phyloP scores from a whole-genome alignment of 192 early-diverging fungal species.

The Tieghemiomyces parasiticus region DNA sequence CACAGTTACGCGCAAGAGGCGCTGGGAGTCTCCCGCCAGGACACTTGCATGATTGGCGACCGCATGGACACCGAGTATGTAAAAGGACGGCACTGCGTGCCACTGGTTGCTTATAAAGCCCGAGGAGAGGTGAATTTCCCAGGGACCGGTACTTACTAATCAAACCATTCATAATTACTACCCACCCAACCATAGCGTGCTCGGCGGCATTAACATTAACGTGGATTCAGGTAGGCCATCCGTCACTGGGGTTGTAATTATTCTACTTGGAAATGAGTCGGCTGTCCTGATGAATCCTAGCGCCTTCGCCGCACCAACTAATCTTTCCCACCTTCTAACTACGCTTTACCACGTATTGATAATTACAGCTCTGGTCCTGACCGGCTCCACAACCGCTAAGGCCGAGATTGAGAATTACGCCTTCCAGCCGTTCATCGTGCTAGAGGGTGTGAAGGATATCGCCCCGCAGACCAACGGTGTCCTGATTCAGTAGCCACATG shows the following conservation, averaged over 20 bases:
- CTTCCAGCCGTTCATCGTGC: not conserved
- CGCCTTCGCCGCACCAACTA: too few relatives aligned
- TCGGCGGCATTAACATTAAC: not conserved
- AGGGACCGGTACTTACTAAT: not conserved
- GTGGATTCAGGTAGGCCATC: not conserved
- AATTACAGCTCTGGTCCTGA: not conserved
- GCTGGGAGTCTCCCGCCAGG: constrained; percentile 31
- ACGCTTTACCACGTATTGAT: not conserved
- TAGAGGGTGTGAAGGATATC: not conserved
- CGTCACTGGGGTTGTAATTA: not conserved
- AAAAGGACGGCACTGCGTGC: not conserved
- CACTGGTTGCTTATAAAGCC: constrained; percentile 11
- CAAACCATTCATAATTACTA: not conserved
- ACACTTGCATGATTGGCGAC: constrained; percentile 49
- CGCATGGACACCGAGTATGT: constrained; percentile 49
- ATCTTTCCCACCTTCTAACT: too few relatives aligned
- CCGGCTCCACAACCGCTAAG: not conserved
- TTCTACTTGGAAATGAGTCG: not conserved
- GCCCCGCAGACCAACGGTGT: too few relatives aligned
- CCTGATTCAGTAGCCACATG: too few relatives aligned
- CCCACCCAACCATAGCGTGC: not conserved
- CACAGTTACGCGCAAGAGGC: constrained; percentile 31
- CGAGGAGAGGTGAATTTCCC: not conserved
- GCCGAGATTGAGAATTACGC: not conserved
- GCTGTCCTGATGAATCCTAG: too few relatives aligned